phyloP scores from a whole-genome alignment of 352 stramenopile species.

The Globisporangium heterothallicum region DNA sequence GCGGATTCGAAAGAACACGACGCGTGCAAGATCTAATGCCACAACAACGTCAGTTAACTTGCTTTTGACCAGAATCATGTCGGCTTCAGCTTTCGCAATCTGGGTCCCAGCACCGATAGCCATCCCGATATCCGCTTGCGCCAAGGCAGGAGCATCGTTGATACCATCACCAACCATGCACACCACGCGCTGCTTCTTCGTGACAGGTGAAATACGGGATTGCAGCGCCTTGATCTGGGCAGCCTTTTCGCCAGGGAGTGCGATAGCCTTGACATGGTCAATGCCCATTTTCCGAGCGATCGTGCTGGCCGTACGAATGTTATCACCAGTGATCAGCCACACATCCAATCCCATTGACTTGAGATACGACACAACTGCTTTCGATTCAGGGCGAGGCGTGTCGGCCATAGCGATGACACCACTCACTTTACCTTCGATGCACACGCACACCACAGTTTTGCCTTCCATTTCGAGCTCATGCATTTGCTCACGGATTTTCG shows the following conservation, averaged over 20 bases:
- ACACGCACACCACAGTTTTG: slow-evolving; percentile 82
- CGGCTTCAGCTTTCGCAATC: slow-evolving; percentile 81
- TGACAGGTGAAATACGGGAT: slow-evolving; percentile 60
- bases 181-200: slow-evolving; percentile 74
- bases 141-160: slow-evolving; percentile 93
- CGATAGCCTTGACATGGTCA: slow-evolving; percentile 77
- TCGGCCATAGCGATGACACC: slow-evolving; percentile 78
- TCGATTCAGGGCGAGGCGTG: slow-evolving; percentile 65
- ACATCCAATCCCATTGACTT: slow-evolving; percentile 81
- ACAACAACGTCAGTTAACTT: slow-evolving; percentile 80
- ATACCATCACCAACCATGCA: slow-evolving; percentile 94
- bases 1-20: slow-evolving; percentile 78
- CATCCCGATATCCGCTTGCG: slow-evolving; percentile 90
- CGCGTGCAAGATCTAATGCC: slow-evolving; percentile 72
- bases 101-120: slow-evolving; percentile 90
- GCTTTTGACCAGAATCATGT: slow-evolving; percentile 88
- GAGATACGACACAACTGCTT: slow-evolving; percentile 62
- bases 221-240: slow-evolving; percentile 87
- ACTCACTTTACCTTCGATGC: slow-evolving; percentile 57
- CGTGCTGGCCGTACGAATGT: slow-evolving; percentile 86
- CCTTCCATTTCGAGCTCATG: slow-evolving; percentile 79
- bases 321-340: slow-evolving; percentile 90
- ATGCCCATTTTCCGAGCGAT: slow-evolving; percentile 90
- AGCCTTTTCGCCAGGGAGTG: slow-evolving; percentile 93
- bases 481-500: slow-evolving; percentile 69